Evolutionary conservation across 305 asterid species (phyloP), one percentile per base, ranked within the genome.

Genomic region (Fraxinus sp.): DNA sequence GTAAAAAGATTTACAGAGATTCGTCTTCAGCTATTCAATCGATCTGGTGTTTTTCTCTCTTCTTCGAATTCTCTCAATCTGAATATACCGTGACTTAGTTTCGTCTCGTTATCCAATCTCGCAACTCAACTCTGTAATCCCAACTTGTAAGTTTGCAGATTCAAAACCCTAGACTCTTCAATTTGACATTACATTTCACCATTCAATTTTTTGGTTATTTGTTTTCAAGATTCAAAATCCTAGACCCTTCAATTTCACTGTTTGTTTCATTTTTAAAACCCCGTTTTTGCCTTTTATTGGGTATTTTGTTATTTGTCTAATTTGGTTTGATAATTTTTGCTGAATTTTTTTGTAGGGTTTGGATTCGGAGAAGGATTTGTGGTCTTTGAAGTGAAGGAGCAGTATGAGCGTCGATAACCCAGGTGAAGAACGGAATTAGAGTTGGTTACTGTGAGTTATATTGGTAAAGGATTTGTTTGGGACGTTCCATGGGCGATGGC

Each of bases 401-500:
- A 93, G 92, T 80, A 97, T 93, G 99, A 95, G 98, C 97, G 90
- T 91, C 81, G 89, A 91, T 80, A 94, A 92, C 93, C 98, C 98
- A 24, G 98, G 99, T 46, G 89, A 86, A 87, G 91, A 79, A 72
- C 90, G 82, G 89, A 85, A 87, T 86, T 96, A 93, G 96, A 87
- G 85, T 90, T 86, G 86, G 49, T 79, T 89, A 9, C 41, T 77
- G 80, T 36, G 86, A 81, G 85, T 66, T 85, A 28, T 76, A 71
- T 62, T 28, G 79, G 68, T 59, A 8, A 74, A 85, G 71, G 82
- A 28, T 79, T 74, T 79, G 44, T 85, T 80, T 86, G 87, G 91
- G 92, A 88, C 91, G 84, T 91, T 94, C 97, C 95, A 97, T 97
- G 99, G 98, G 98, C 90, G 98, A 97, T 93, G 99, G 98, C 79